phyloP scores from a whole-genome alignment of 108 stramenopile species.

The Conticribra weissflogii region DNA sequence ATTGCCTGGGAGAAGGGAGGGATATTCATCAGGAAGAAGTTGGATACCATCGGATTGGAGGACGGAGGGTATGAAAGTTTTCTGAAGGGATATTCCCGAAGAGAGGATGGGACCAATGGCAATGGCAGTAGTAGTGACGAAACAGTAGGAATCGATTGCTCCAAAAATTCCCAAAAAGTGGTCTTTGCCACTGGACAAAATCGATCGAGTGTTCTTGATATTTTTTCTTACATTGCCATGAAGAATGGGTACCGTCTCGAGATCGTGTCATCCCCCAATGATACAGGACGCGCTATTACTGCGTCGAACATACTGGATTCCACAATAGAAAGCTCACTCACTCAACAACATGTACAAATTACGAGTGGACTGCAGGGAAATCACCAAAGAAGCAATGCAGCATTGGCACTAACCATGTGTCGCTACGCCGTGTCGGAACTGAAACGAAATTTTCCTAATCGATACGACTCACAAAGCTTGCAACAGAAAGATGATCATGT shows the following conservation, averaged over 20 bases:
- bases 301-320: too few species aligned
- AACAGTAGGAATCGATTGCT: slow-evolving; percentile 20
- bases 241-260: too few species aligned
- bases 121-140: slow-evolving; percentile 12
- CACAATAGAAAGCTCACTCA: too few species aligned
- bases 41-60: slow-evolving; percentile 12
- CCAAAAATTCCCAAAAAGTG: background rate
- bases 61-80: slow-evolving; percentile 45
- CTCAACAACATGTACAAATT: too few species aligned
- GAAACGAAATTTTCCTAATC: too few species aligned
- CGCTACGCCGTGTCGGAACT: slow-evolving; percentile 21
- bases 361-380: slow-evolving; percentile 58
- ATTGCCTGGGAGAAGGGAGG: slow-evolving; percentile 98
- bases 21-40: slow-evolving; percentile 72
- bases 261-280: slow-evolving; percentile 18
- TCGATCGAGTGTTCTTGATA: slow-evolving; percentile 5
- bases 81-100: background rate
- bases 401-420: slow-evolving; percentile 69
- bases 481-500: too few species aligned
- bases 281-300: too few species aligned
- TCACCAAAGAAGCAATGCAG: slow-evolving; percentile 80
- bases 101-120: slow-evolving; percentile 38
- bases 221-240: slow-evolving; percentile 18
- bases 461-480: too few species aligned
- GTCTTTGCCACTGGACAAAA: slow-evolving; percentile 36